phyloP scores from a whole-genome alignment of 257 asterid species.

The Solanum etuberosum region DNA sequence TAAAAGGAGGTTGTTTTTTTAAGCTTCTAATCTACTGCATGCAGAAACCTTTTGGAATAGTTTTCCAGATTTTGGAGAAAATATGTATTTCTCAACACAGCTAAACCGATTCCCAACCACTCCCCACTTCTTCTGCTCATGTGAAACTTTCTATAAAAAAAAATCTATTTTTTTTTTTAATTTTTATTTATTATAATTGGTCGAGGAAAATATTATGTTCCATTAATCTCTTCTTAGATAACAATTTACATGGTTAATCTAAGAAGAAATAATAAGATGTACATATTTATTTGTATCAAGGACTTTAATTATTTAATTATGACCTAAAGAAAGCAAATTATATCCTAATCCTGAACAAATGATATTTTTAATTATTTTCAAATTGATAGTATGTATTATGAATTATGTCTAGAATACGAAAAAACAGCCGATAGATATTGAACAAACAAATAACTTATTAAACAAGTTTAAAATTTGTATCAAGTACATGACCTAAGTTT shows the following conservation, averaged over 20 bases:
- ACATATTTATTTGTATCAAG: background rate
- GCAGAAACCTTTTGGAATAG: background rate
- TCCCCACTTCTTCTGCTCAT: background rate
- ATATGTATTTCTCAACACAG: conserved; percentile 13
- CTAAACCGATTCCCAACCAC: conserved; percentile 22
- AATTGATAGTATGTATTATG: background rate
- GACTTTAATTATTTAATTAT: background rate
- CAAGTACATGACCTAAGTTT: background rate
- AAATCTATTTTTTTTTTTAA: background rate
- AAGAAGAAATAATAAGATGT: background rate
- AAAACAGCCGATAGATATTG: background rate
- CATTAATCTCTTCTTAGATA: background rate
- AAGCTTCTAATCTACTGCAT: background rate
- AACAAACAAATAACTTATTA: background rate
- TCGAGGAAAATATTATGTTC: background rate
- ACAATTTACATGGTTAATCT: background rate
- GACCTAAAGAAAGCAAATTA: background rate
- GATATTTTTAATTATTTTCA: background rate
- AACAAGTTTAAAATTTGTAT: background rate
- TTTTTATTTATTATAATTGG: background rate
- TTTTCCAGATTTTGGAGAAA: background rate
- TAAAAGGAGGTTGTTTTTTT: background rate
- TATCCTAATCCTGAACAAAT: background rate
- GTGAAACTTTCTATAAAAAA: background rate
- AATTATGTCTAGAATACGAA: background rate